phyloP scores from a whole-genome alignment of 2,329 filamentous ascomycete genomes.

The Penicillium rolfsii region DNA sequence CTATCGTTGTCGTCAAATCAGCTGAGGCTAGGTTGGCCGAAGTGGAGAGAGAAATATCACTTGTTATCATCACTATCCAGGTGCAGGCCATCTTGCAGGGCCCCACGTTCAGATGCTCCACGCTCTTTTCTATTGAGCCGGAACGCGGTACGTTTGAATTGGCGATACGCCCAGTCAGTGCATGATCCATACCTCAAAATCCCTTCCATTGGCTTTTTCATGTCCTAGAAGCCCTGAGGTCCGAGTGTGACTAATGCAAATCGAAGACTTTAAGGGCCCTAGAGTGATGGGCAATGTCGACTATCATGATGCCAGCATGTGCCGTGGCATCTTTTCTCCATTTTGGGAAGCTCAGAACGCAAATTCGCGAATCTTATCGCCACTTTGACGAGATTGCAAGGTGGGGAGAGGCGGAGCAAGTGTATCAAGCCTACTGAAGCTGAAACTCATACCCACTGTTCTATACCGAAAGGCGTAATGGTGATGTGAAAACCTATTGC shows the following conservation, averaged over 20 bases:
- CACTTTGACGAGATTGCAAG: background rate
- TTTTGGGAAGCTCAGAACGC: background rate
- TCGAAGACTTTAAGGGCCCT: constrained; percentile 5
- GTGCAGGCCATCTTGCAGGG: constrained; percentile 8
- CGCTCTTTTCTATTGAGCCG: constrained; percentile 12
- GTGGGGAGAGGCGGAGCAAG: constrained; percentile 1
- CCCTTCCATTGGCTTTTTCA: constrained; percentile 8
- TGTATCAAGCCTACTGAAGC: background rate
- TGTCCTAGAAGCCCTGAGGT: constrained; percentile 3
- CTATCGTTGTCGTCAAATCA: background rate
- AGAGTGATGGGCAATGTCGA: background rate
- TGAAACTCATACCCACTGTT: background rate
- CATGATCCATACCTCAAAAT: background rate
- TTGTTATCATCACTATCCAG: constrained; percentile 17
- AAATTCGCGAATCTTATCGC: background rate
- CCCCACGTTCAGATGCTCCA: constrained; percentile 18
- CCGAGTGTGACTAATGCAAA: constrained; percentile 10
- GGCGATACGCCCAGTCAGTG: background rate
- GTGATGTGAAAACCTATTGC: constrained; percentile 3
- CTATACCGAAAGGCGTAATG: constrained; percentile 3
- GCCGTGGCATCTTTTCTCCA: background rate
- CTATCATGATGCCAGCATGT: background rate
- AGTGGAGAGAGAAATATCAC: constrained; percentile 12
- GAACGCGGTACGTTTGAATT: constrained; percentile 9
- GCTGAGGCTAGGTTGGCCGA: constrained; percentile 12